Base-by-base conservation (phyloP, 2,329 filamentous ascomycete genomes). In the Neopestalotiopsis rosae region DNA sequence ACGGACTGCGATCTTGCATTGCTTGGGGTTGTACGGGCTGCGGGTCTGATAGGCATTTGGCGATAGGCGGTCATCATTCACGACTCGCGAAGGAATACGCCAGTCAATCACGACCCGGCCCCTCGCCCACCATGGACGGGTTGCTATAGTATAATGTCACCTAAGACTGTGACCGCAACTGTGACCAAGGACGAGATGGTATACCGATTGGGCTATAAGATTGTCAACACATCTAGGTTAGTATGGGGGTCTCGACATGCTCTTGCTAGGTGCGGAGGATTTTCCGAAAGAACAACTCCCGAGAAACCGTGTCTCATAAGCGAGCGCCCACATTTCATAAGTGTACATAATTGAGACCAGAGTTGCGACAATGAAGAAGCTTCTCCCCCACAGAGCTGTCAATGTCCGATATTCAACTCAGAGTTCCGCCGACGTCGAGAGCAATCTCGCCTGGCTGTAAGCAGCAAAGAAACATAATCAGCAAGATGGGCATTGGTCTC, bases 361-460 rank as follows among this genome's bases (percentile, higher is more conserved):
- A n/a, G 17, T 20, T 65, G 40, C 17, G 62, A 12, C 14, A 28
- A 49, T 24, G 62, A 40, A 49, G 12, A 45, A 42, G 40, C 38
- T 49, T 24, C 28, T n/a, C 40, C 62, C 62, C 12, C 24, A 34
- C 45, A 42, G 14, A 65, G n/a, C 24, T 40, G 40, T 20, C 24
- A 65, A 52, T 65, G 62, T 52, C 62, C 62, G 7, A 52, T 40
- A n/a, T 52, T 28, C 34, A 45, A 17, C n/a, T 42, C 40, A 42
- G 17, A 64, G n/a, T 65, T 45, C 30, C 28, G 63, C 45, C 49
- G 63, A 24, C 14, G 32, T 17, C 45, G 49, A 66, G 49, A 10
- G 63, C 34, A 66, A 66, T 66, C 63, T 66, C 49, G 63, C 63
- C 42, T 66, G 63, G n/a, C 42, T 24, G 10, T 10, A 28, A 38